phyloP scores from a whole-genome alignment of 2,329 filamentous ascomycete species.

The Aspergillus pseudoglaucus region DNA sequence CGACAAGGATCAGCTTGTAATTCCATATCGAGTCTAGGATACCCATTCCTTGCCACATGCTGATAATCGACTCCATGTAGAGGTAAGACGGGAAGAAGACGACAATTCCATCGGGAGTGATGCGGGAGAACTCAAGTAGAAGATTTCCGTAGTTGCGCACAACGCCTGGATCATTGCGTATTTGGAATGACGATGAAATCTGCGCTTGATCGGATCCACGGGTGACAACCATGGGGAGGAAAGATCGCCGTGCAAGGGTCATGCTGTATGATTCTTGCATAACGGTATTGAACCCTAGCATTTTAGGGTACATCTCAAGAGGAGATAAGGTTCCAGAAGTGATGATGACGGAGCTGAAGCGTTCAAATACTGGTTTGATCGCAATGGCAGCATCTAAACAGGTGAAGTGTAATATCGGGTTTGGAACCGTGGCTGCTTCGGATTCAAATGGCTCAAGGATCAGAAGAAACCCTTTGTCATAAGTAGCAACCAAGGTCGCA shows the following conservation, averaged over 20 bases:
- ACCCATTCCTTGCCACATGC: slow-evolving; percentile 98
- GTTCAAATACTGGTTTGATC: slow-evolving; percentile 94
- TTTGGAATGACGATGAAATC: slow-evolving; percentile 89
- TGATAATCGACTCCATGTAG: slow-evolving; percentile 99
- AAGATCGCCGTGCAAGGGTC: slow-evolving; percentile 90
- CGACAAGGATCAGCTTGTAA: slow-evolving; percentile 95
- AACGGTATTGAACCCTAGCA: slow-evolving; percentile 88
- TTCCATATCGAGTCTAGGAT: slow-evolving; percentile 98
- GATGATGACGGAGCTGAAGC: slow-evolving; percentile 96
- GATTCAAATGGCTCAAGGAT: slow-evolving; percentile 98
- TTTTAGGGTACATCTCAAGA: slow-evolving; percentile 97
- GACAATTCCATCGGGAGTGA: slow-evolving; percentile 96
- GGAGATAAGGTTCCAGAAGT: slow-evolving; percentile 96
- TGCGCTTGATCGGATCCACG: slow-evolving; percentile 88
- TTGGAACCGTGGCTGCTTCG: slow-evolving; percentile 88
- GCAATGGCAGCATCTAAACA: slow-evolving; percentile 96
- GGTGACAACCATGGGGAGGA: slow-evolving; percentile 95
- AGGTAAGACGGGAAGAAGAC: slow-evolving; percentile 98
- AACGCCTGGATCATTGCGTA: slow-evolving; percentile 92
- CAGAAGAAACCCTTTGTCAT: slow-evolving; percentile 90
- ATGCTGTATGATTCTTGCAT: slow-evolving; percentile 97
- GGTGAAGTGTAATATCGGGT: slow-evolving; percentile 93
- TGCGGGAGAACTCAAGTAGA: slow-evolving; percentile 87
- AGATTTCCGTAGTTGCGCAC: slow-evolving; percentile 94
- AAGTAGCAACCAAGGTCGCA: slow-evolving; percentile 90